Evolutionary conservation across 257 asterid genomes (phyloP), one percentile per base, ranked within the genome.

Genomic region (Solanum rostratum): DNA sequence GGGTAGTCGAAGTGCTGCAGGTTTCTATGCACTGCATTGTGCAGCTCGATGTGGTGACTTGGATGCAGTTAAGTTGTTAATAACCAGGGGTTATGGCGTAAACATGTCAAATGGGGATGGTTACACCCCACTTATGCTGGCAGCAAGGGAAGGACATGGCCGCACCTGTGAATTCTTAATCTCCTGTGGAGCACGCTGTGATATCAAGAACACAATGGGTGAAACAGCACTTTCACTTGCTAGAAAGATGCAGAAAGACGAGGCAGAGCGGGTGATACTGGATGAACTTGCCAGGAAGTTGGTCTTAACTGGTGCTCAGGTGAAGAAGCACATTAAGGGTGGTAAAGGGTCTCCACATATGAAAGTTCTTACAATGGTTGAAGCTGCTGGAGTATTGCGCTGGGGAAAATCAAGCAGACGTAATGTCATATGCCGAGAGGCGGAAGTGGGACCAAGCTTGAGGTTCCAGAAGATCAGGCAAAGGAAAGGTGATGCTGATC

Each of bases 391-490:
- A 24, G 87, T 91, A 50, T 86, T 94, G 76, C 84, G 90, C 15
- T 94, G 98, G 98, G 97, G 98, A 27, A 91, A 91, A 37, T 91
- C 97, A 1, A 89, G 88, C 39, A 33, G 90, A 46, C 90, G 97
- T 39, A 93, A 91, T 53, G 98, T 94, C 13, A 76, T 88, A 39
- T 94, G 98, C 84, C 90, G 83, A 3, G 93, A 92, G 63, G 95
- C 87, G 2, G 88, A 89, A 68, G 91, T 91, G 53, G 98, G 97
- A 45, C 86, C 95, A 45, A 94, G 98, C 79, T 59, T 53, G 41
- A 86, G 86, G 73, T 94, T 94, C 65, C 89, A 87, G 84, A 89
- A 86, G 52, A 88, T 83, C 20, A 87, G 97, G 88, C 88, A 70
- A 79, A 89, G 85, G 89, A 90, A 90, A 85, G 95, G 94, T 0